Evolutionary conservation across 2,329 filamentous ascomycete genomes (phyloP), one percentile per base, ranked within the genome.

Genomic region (Thelonectria blattea): DNA sequence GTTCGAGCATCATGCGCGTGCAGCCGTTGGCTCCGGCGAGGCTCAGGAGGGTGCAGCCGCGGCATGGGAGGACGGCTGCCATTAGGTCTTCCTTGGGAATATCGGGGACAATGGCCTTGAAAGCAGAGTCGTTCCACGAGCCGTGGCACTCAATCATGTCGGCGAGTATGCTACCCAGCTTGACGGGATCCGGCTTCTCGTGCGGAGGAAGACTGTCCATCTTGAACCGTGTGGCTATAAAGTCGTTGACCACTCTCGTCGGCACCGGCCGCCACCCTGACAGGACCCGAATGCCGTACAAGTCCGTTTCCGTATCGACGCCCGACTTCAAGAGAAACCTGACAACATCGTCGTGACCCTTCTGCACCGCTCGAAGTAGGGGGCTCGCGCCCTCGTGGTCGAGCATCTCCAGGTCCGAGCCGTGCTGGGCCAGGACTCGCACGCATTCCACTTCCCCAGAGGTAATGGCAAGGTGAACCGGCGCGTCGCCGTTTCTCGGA

Each of bases 31-130:
- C 39, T 1, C 65, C 59, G n/a, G 67, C 64, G 22, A 64, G 68
- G 34, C 68, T 71, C 41, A 71, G 55, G 12, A 71, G 63, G 22
- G 67, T 71, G 20, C 68, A 71, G 1, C 60, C 57, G n/a, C 58
- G 50, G 42, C 68, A 71, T 14, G 68, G 66, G 57, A 71, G 37
- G 39, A 66, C 48, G 14, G 67, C 67, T 12, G 61, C 47, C 34
- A 48, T 54, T 1, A 71, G 5, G 7, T 67, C 56, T 3, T 62
- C 43, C 51, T 52, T 63, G 3, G 68, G 61, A 15, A 67, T 47
- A 3, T 65, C 45, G 5, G 53, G 24, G 34, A 70, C 62, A 5
- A 70, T 48, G 3, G 60, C 48, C 2, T 27, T 37, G 22, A 71
- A 63, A 2, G 61, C 20, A 10, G 41, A 56, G 1, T 61, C 56